Base-by-base conservation (phyloP, 495 filamentous ascomycete species). In the Neurospora intermedia region DNA sequence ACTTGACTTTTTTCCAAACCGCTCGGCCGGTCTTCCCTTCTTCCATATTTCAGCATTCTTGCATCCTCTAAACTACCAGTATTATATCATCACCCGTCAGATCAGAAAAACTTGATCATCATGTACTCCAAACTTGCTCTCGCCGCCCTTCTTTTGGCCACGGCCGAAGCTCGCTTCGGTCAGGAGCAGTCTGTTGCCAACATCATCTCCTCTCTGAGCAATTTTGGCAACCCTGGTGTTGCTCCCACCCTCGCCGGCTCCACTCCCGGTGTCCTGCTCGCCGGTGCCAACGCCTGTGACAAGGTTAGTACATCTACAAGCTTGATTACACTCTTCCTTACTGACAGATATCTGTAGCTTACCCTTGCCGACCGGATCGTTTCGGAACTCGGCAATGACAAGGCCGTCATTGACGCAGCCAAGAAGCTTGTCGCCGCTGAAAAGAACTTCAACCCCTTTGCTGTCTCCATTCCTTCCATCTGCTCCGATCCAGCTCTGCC, bases 361-460 rank as follows among this genome's bases (percentile, higher is more conserved):
- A 75, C 77, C 10, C 82, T 86, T 16, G 89, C 88, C 76, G 89
- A 91, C 75, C 76, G 84, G 71, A 89, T 90, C 79, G 81, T 91
- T 39, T 73, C 84, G 42, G 81, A 84, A 31, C 87, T 91, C 40
- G 86, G 85, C 15, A 84, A 77, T 71, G 84, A 86, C 70, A 77
- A 82, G 27, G 78, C 81, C 72, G 88, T 87, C 70, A 83, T 90
- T 70, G 81, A 83, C 11, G 89, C 85, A 6, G 89, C 89, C 42
- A 84, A 85, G 70, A 85, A 83, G 10, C 82, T 90, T 0, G 89
- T 91, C 7, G 85, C 85, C 15, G 88, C 89, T n/a, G 89, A 91
- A 83, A 87, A 89, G 82, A 90, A 91, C 85, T 88, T 88, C 83
- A 91, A 91, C 82, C 87, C 87, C 46, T 90, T 88, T 73, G 84